Evolutionary conservation across 495 filamentous ascomycete species (phyloP), one percentile per base, ranked within the genome.

Genomic region (Aspergillus saccharolyticus): DNA sequence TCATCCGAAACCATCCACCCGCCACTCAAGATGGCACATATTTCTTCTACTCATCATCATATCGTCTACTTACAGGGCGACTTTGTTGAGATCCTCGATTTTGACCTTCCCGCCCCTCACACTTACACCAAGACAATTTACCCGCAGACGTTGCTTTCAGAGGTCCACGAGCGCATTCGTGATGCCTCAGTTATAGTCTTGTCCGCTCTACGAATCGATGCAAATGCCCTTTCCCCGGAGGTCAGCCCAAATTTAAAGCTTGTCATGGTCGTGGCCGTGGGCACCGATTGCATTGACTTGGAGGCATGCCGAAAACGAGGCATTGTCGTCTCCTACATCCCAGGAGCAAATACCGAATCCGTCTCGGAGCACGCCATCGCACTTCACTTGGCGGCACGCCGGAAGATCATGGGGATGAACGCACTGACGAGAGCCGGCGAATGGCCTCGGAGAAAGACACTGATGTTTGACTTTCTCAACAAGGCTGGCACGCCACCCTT

Each of bases 351-450:
- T 51, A 69, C 75, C 14, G 78, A 77, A 21, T 61, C 74, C n/a
- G 81, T 84, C 0, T 74, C 73, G 6, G 81, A 84, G 58, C 80
- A 84, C 66, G 76, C 74, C 0, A 66, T 84, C 16, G 74, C 72
- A 20, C 60, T 83, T 49, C 84, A 82, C 58, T 84, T 82, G 62
- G 71, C 79, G 4, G 65, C 76, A 47, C 70, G 80, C 44, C 70
- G 83, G 45, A 73, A 70, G n/a, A 63, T 82, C 6, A 63, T 75
- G 8, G 57, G 68, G 17, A 66, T 80, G 65, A 74, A 72, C 67
- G 53, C 52, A 20, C 48, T 55, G 56, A 77, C 61, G 17, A 70
- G 70, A 57, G 70, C 69, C 9, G 68, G 62, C 6, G 60, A 58
- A 4, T 71, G 69, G 69, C 28, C 49, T 9, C 60, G 54, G 39